phyloP scores from a whole-genome alignment of 768 basidiomycete genomes.

The Naganishia randhawae region DNA sequence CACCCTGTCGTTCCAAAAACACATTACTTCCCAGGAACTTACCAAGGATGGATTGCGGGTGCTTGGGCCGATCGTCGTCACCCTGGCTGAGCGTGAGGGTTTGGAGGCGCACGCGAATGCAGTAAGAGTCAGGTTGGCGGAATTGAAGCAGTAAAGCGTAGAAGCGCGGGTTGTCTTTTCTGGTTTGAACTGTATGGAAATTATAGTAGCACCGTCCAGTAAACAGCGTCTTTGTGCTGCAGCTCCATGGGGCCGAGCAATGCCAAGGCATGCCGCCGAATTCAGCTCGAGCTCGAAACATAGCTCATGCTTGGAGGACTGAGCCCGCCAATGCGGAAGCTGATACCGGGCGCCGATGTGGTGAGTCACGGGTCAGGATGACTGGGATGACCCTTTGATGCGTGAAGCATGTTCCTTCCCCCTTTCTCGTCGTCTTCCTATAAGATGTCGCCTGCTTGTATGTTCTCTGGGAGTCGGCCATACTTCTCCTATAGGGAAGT shows the following conservation, averaged over 20 bases:
- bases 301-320: too few relatives aligned
- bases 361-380: not conserved
- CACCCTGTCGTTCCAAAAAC: constrained; percentile 94
- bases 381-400: not conserved
- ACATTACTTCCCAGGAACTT: constrained; percentile 95
- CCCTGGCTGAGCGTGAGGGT: constrained; percentile 90
- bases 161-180: not conserved
- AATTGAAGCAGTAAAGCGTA: constrained; percentile 24
- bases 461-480: not conserved
- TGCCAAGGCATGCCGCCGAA: too few relatives aligned
- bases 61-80: constrained; percentile 82
- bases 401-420: not conserved
- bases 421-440: not conserved
- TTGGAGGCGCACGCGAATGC: constrained; percentile 93
- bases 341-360: not conserved
- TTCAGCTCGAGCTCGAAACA: too few relatives aligned
- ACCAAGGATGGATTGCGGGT: constrained; percentile 68
- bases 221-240: not conserved
- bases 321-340: too few relatives aligned
- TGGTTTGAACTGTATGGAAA: not conserved
- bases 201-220: not conserved
- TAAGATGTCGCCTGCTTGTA: not conserved
- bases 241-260: too few relatives aligned
- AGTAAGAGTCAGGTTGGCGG: constrained; percentile 72
- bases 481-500: not conserved